A percentile compares a stretch with the other conserved stretches of the same genome.
These are phyloP conservation scores for Leishmania aethiopica DNA, from an alignment of 208 protist species.

Conservation along the genomic window DNA sequence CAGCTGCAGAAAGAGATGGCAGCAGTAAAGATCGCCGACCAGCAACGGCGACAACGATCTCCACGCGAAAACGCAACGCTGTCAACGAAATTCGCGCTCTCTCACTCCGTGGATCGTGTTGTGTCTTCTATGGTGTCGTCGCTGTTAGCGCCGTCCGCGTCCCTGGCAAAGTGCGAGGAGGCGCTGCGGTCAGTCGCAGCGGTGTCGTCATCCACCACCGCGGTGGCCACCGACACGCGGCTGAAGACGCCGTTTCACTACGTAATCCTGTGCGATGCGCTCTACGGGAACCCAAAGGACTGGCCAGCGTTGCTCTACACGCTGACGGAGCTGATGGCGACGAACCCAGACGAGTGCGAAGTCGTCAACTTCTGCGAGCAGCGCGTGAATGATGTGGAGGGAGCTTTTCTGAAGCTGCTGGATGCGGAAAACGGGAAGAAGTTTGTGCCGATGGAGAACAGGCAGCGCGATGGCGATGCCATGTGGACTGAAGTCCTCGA, in stretches of 20 bases:
- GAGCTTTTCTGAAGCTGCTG: slow-evolving; percentile 64
- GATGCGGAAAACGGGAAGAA: slow-evolving; percentile 52
- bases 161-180: slow-evolving; percentile 35
- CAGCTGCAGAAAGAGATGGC: slow-evolving; percentile 33
- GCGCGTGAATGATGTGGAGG: slow-evolving; percentile 84
- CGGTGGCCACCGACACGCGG: neutral
- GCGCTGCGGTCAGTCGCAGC: slow-evolving; percentile 11
- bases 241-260: slow-evolving; percentile 31
- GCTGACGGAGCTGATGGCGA: slow-evolving; percentile 67
- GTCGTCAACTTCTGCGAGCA: slow-evolving; percentile 92
- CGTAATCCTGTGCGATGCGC: slow-evolving; percentile 85
- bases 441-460: slow-evolving; percentile 13
- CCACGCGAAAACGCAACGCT: neutral
- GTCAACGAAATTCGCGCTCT: neutral
- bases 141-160: slow-evolving; percentile 36
- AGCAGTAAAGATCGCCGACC: neutral
- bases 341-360: slow-evolving; percentile 57
- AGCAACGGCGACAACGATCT: neutral
- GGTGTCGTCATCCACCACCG: neutral
- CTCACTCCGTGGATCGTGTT: slow-evolving; percentile 8
- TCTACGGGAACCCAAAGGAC: slow-evolving; percentile 89
- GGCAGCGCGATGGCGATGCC: slow-evolving; percentile 17
- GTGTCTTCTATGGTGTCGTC: slow-evolving; percentile 28
- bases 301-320: slow-evolving; percentile 87
- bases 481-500: slow-evolving; percentile 18